A percentile compares a stretch with the other conserved stretches of the same genome.
Evolutionary conservation across 371 early-diverging fungal species (phyloP).

Genomic region (Coemansia sp.): DNA sequence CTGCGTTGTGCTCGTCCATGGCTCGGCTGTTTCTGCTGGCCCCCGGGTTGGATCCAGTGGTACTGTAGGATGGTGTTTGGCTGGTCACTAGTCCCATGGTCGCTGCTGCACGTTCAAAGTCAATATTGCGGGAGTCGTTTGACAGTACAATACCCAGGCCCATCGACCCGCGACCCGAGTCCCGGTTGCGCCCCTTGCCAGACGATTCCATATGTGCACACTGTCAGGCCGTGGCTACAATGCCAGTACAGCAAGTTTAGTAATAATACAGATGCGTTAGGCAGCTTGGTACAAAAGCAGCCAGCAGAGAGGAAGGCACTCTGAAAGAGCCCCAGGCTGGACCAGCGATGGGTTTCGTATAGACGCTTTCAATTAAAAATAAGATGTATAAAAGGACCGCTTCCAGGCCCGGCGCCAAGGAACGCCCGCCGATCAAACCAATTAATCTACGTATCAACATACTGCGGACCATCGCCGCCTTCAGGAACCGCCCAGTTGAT

Average conservation of each 20-base stretch:
- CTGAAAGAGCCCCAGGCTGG: too few relatives aligned
- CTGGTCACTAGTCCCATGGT: constrained; percentile 13
- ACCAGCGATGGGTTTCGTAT: too few relatives aligned
- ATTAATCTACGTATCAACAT: constrained; percentile 56
- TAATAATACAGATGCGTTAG: neutral
- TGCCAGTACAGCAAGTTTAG: neutral
- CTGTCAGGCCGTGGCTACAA: neutral
- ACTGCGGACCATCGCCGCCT: constrained; percentile 91
- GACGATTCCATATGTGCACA: too few relatives aligned
- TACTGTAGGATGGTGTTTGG: neutral
- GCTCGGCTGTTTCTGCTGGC: neutral
- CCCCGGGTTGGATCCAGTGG: neutral
- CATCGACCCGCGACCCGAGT: constrained; percentile 9
- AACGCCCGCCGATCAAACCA: neutral
- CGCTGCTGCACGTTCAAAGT: constrained; percentile 14
- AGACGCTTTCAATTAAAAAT: too few relatives aligned
- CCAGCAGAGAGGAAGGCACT: too few relatives aligned
- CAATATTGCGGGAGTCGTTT: constrained; percentile 5
- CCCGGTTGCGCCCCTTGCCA: constrained; percentile 1
- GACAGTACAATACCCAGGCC: constrained; percentile 41
- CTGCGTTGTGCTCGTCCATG: neutral
- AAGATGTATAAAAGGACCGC: too few relatives aligned
- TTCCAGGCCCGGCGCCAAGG: neutral
- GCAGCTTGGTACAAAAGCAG: too few relatives aligned
- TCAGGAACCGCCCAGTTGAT: constrained; percentile 99